Evolutionary conservation across 208 protist genomes (phyloP).

Genomic region (Kentomonas sorsogonicus): DNA sequence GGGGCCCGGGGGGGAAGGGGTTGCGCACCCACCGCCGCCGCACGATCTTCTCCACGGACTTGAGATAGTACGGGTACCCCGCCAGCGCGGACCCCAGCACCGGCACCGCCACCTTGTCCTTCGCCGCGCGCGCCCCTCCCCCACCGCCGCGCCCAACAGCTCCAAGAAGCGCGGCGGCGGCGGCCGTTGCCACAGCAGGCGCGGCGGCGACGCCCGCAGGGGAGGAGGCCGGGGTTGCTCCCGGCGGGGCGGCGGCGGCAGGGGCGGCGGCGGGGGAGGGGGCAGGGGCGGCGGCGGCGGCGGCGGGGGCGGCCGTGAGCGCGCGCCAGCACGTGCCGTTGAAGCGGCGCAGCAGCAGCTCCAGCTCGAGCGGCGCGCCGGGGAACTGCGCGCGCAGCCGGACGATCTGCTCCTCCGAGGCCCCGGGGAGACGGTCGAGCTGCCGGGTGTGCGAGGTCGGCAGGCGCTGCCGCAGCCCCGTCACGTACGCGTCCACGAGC

Average conservation of each 20-base stretch:
- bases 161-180: neutral
- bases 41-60: conserved; percentile 44
- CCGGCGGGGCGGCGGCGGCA: conserved; percentile 13
- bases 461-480: conserved; percentile 51
- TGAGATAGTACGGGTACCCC: conserved; percentile 45
- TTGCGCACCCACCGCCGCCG: too few relatives aligned
- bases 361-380: conserved; percentile 30
- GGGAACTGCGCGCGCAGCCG: conserved; percentile 35
- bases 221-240: neutral
- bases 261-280: neutral
- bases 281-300: neutral
- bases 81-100: conserved; percentile 43
- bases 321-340: conserved; percentile 56
- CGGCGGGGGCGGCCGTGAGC: conserved; percentile 4
- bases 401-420: conserved; percentile 27
- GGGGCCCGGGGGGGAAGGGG: too few relatives aligned
- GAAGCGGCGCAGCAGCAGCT: conserved; percentile 33
- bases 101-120: conserved; percentile 38
- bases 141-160: neutral
- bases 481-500: conserved; percentile 60
- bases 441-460: conserved; percentile 41
- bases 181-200: neutral
- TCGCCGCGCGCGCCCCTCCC: conserved; percentile 5
- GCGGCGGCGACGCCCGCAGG: too few relatives aligned
- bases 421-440: conserved; percentile 41